Conservation (phyloP, 495 filamentous ascomycete genomes). For the Hypoxylon lenormandii region DNA sequence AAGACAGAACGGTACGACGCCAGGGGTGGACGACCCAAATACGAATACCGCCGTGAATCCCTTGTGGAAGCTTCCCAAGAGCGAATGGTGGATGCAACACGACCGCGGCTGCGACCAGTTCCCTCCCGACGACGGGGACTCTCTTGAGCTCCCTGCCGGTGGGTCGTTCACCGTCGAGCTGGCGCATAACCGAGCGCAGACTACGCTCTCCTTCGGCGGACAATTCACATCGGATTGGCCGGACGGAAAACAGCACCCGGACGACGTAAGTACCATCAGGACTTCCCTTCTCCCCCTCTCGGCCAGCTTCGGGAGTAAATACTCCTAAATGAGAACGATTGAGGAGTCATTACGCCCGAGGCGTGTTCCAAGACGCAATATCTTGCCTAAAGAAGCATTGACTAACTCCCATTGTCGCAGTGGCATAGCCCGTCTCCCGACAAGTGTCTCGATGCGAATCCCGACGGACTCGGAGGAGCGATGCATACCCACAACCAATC, state of each 20-base stretch:
- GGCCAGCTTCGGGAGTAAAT: no score
- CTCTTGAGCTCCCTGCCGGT: slow-evolving; percentile 66
- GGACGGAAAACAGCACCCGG: slow-evolving; percentile 61
- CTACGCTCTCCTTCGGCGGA: slow-evolving; percentile 63
- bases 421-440: slow-evolving; percentile 57
- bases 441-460: slow-evolving; percentile 52
- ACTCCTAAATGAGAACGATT: no score
- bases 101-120: slow-evolving; percentile 61
- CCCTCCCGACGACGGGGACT: slow-evolving; percentile 57
- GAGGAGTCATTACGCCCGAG: no score
- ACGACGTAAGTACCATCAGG: no score
- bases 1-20: slow-evolving; percentile 46
- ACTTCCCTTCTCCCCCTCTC: no score
- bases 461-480: slow-evolving; percentile 45
- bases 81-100: slow-evolving; percentile 66
- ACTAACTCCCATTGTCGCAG: no score
- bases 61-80: slow-evolving; percentile 56
- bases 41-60: slow-evolving; percentile 60
- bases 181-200: slow-evolving; percentile 64
- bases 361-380: no score
- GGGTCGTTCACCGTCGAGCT: slow-evolving; percentile 66
- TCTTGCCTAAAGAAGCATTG: no score
- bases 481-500: slow-evolving; percentile 61
- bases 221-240: slow-evolving; percentile 58
- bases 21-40: slow-evolving; percentile 54